These are phyloP conservation scores for Paradendryphiella salina DNA, from an alignment of 2,329 filamentous ascomycete genomes.

Conservation along the genomic window DNA sequence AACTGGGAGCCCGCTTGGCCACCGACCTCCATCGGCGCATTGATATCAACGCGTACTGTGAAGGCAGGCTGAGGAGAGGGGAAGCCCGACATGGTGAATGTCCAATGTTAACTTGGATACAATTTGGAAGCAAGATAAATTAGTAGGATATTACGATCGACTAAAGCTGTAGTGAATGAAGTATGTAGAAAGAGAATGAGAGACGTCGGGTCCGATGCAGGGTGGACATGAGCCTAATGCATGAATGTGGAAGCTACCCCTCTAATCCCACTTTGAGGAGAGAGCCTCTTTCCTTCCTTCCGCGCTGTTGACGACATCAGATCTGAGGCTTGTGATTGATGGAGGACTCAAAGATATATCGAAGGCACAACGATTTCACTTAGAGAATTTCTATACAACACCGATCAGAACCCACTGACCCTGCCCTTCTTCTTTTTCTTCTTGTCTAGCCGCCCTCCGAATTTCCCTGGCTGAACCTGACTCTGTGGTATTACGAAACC, in stretches of 20 bases:
- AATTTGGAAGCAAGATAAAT: not conserved
- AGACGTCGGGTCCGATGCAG: not conserved
- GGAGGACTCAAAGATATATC: too few relatives aligned
- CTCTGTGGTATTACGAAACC: slow-evolving; percentile 26
- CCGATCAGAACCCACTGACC: slow-evolving; percentile 37
- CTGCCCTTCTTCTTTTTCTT: slow-evolving; percentile 45
- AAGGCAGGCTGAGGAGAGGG: slow-evolving; percentile 38
- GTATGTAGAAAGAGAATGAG: not conserved
- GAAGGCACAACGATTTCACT: too few relatives aligned
- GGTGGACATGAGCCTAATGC: not conserved
- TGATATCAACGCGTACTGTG: slow-evolving; percentile 37
- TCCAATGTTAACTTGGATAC: not conserved
- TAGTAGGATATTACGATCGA: not conserved
- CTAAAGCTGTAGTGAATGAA: not conserved
- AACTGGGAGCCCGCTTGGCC: slow-evolving; percentile 28
- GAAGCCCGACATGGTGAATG: slow-evolving; percentile 30
- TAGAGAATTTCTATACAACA: too few relatives aligned
- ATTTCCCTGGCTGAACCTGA: slow-evolving; percentile 43
- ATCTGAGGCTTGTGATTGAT: not conserved
- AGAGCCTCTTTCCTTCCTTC: slow-evolving; percentile 8
- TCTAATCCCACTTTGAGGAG: slow-evolving; percentile 18
- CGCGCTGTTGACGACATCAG: slow-evolving; percentile 9
- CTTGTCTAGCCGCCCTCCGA: slow-evolving; percentile 40
- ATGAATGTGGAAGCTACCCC: slow-evolving; percentile 21
- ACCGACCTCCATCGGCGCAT: slow-evolving; percentile 34